Conservation (phyloP, 2,329 filamentous ascomycete genomes). For the Penicillium sp. region DNA sequence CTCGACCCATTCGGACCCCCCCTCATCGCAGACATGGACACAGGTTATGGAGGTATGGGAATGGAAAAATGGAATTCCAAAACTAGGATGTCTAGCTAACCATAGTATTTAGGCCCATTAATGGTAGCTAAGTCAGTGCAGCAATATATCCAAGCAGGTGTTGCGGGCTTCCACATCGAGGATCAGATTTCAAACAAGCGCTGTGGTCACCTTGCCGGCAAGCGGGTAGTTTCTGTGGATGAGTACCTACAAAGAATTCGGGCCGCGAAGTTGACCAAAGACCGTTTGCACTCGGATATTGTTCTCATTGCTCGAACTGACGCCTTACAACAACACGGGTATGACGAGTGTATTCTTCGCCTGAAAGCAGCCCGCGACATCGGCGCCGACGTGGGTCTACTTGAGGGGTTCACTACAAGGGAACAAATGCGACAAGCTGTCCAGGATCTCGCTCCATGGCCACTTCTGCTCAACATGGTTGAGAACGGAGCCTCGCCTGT, state of each 20-base stretch:
- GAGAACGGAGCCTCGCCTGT: constrained; percentile 42
- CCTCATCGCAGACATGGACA: constrained; percentile 60
- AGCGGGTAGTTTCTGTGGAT: constrained; percentile 38
- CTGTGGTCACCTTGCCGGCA: constrained; percentile 42
- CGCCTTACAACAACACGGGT: constrained; percentile 38
- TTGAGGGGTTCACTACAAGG: constrained; percentile 42
- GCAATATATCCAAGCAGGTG: constrained; percentile 52
- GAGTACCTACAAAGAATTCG: constrained; percentile 38
- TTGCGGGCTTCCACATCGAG: constrained; percentile 59
- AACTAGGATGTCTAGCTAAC: neutral
- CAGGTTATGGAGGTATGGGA: constrained; percentile 50
- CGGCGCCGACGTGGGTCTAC: constrained; percentile 42
- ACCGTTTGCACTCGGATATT: constrained; percentile 39
- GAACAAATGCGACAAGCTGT: constrained; percentile 38
- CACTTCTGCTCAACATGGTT: constrained; percentile 46
- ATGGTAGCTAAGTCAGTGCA: constrained; percentile 50
- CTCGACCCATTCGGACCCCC: constrained; percentile 54
- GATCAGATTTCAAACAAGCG: constrained; percentile 52
- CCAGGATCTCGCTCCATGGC: constrained; percentile 39
- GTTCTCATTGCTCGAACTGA: constrained; percentile 47
- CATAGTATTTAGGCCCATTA: constrained; percentile 34
- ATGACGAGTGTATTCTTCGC: constrained; percentile 41
- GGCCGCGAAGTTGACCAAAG: constrained; percentile 36
- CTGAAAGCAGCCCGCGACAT: constrained; percentile 39
- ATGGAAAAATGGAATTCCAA: neutral